phyloP scores from a whole-genome alignment of 805 yeast genomes.

The Candida pini region DNA sequence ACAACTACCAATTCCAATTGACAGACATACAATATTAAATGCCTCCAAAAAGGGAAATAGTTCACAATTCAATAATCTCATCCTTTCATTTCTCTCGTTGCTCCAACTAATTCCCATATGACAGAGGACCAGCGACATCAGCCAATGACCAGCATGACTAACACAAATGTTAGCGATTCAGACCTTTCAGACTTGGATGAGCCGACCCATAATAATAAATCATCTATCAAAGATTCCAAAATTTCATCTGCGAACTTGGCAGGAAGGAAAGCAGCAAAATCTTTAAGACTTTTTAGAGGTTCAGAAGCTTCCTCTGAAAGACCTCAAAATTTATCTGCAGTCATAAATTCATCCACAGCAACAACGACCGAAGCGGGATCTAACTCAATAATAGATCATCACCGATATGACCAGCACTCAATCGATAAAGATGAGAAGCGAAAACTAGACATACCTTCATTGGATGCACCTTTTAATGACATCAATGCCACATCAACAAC shows the following conservation, averaged over 20 bases:
- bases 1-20: too few relatives aligned
- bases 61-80: too few relatives aligned
- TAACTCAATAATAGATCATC: background rate
- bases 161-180: constrained; percentile 1
- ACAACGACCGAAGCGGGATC: background rate
- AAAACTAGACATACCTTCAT: background rate
- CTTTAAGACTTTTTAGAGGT: constrained; percentile 45
- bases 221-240: constrained; percentile 3
- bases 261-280: constrained; percentile 55
- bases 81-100: too few relatives aligned
- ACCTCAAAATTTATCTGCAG: constrained; percentile 2
- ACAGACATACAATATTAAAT: too few relatives aligned
- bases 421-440: too few relatives aligned
- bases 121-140: too few relatives aligned
- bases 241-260: constrained; percentile 25
- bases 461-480: constrained; percentile 1
- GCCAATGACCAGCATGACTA: background rate
- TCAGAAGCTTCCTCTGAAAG: constrained; percentile 21
- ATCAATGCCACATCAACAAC: background rate
- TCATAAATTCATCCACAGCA: constrained; percentile 1
- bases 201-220: constrained; percentile 1
- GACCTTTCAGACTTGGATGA: constrained; percentile 1
- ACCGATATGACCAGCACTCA: too few relatives aligned
- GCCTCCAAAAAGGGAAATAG: too few relatives aligned
- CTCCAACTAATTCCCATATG: too few relatives aligned